These are phyloP conservation scores for Magnaporthales sp. DNA, from an alignment of 2,329 filamentous ascomycete species.

Conservation along the genomic window DNA sequence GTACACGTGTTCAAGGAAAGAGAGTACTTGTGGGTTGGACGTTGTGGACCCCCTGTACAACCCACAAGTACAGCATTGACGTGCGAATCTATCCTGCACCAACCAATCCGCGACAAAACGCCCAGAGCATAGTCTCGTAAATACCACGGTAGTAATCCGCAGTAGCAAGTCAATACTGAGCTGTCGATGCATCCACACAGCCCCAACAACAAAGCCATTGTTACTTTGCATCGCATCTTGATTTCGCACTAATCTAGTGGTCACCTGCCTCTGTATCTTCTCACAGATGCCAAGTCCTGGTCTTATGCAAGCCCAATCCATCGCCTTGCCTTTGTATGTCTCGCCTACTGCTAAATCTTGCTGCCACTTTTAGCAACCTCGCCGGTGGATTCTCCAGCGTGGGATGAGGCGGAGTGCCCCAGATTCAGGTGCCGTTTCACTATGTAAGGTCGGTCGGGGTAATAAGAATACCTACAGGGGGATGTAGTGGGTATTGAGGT, in stretches of 20 bases:
- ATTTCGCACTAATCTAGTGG: neutral
- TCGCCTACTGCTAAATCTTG: neutral
- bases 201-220: neutral
- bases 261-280: neutral
- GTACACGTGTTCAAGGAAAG: neutral
- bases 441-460: no score
- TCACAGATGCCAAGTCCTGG: neutral
- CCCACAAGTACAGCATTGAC: neutral
- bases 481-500: no score
- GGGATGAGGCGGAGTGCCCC: neutral
- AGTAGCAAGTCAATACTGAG: no score
- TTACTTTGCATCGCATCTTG: neutral
- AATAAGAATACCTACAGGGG: no score
- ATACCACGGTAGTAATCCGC: no score
- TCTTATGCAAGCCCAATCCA: neutral
- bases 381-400: neutral
- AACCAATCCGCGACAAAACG: no score
- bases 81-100: neutral
- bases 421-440: neutral
- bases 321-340: neutral
- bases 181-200: no score
- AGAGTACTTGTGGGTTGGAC: no score
- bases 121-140: no score
- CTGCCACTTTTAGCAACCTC: neutral
- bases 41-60: no score